Evolutionary conservation across 2,329 filamentous ascomycete species (phyloP), one percentile per base, ranked within the genome.

Genomic region (Fusarium sp.): DNA sequence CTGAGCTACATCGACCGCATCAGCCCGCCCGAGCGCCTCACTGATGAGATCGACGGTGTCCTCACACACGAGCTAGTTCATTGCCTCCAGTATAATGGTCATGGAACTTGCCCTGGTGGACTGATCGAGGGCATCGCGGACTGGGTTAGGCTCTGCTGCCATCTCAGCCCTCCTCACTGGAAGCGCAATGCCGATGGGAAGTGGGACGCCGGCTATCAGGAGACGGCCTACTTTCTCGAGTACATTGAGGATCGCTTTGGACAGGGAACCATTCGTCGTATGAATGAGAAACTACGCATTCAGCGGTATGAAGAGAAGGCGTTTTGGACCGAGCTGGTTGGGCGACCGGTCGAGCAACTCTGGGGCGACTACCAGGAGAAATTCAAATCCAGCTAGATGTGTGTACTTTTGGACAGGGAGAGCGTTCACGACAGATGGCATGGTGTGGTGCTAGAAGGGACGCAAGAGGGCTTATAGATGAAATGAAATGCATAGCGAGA

Each of bases 21-120:
- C 68, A 60, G 75, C 36, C 74, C 85, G 0, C 51, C 78, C 0
- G 72, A 81, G 11, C 85, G 86, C 51, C 81, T 82, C 12, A 68
- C 77, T 27, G 75, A 86, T 40, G 94, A 98, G 82, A 89, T 98
- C 63, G 82, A 88, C 16, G 96, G 96, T 41, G 94, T 98, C 1
- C 80, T 98, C 18, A 92, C 92, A 2, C 95, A 98, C 78, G 95
- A 98, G 81, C 91, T 98, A 66, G 95, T 98, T 13, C 96, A 98
- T 82, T 98, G 94, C 82, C 97, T 92, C 82, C 95, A 98, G 80
- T 92, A 93, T 81, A 91, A 94, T 73, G 92, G 86, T 2, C 83
- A 74, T 18, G 86, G 85, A 2, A 83, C 82, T 6, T 89, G 89
- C 44, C 92, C 92, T 0, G 91, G 91, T 1, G 96, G 96, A 0